These are phyloP conservation scores for Alternaria brassicicola DNA, from an alignment of 2,329 filamentous ascomycete species.

Conservation along the genomic window DNA sequence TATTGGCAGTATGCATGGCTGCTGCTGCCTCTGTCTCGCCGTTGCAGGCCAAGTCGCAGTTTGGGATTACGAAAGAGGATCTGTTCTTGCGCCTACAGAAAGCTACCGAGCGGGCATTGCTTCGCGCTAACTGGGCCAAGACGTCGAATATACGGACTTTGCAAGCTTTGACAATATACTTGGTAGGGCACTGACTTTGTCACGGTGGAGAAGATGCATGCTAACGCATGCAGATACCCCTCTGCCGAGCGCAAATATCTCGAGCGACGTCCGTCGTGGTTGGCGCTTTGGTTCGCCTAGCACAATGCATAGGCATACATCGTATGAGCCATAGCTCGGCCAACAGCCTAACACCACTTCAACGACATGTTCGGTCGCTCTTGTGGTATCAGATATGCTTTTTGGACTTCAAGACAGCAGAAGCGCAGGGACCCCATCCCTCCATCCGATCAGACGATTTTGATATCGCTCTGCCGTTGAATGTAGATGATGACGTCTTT, in stretches of 20 bases:
- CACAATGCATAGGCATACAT: conserved; percentile 49
- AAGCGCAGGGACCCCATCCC: conserved; percentile 47
- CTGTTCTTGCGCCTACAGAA: conserved; percentile 44
- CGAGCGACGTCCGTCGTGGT: conserved; percentile 48
- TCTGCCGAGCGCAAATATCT: conserved; percentile 48
- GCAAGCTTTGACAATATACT: conserved; percentile 47
- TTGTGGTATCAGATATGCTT: conserved; percentile 50
- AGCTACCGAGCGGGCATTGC: conserved; percentile 45
- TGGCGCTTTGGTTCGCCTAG: conserved; percentile 46
- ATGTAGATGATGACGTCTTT: conserved; percentile 48
- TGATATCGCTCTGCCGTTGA: conserved; percentile 46
- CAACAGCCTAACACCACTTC: conserved; percentile 43
- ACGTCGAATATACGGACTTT: conserved; percentile 48
- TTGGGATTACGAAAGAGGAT: conserved; percentile 48
- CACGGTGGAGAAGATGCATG: neutral
- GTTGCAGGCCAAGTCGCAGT: conserved; percentile 48
- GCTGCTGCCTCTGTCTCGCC: conserved; percentile 47
- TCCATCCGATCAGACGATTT: conserved; percentile 48
- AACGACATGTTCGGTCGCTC: conserved; percentile 46
- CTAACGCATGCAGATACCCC: conserved; percentile 40
- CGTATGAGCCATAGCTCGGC: conserved; percentile 44
- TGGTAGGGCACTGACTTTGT: conserved; percentile 27
- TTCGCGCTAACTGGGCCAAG: conserved; percentile 48
- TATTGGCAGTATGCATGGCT: conserved; percentile 47
- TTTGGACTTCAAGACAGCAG: conserved; percentile 48